Evolutionary conservation across 2,329 filamentous ascomycete species (phyloP).

Genomic region (Colletotrichum tanaceti): DNA sequence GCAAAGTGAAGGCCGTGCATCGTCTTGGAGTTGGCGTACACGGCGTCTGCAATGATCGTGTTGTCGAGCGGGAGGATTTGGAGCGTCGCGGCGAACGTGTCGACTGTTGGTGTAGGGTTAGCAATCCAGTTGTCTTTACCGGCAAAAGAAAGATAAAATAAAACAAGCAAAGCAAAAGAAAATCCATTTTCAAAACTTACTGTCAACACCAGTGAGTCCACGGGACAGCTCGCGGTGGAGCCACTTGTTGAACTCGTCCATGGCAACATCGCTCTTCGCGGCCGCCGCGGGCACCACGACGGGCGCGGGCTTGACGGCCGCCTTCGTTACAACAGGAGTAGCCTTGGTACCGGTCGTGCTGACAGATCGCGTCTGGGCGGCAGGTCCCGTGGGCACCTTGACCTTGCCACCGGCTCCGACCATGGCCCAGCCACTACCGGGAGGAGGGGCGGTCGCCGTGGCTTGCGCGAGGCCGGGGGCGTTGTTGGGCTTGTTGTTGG

Average conservation of each 20-base stretch:
- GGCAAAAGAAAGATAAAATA: too few species aligned
- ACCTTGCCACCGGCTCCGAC: conserved; percentile 94
- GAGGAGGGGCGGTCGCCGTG: conserved; percentile 55
- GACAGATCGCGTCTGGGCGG: conserved; percentile 59
- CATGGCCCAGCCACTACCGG: conserved; percentile 84
- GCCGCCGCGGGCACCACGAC: conserved; percentile 60
- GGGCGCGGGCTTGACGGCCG: conserved; percentile 60
- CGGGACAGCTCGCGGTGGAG: conserved; percentile 81
- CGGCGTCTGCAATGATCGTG: conserved; percentile 87
- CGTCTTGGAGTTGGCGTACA: conserved; percentile 87
- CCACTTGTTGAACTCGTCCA: conserved; percentile 97
- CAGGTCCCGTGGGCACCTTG: conserved; percentile 75
- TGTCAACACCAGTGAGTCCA: conserved; percentile 70
- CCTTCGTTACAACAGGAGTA: conserved; percentile 61
- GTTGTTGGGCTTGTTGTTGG: conserved; percentile 70
- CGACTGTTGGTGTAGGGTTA: conserved; percentile 65
- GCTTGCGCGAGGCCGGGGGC: conserved; percentile 52
- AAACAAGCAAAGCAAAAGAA: background rate
- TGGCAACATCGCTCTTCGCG: conserved; percentile 66
- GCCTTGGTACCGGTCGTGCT: conserved; percentile 59
- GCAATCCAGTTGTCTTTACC: conserved; percentile 18
- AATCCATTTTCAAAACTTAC: conserved; percentile 56
- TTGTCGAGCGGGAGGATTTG: conserved; percentile 80
- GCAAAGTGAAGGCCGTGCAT: conserved; percentile 95
- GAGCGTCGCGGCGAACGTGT: conserved; percentile 82